Base-by-base conservation (phyloP, 768 basidiomycete species). In the Ramaria sp. region DNA sequence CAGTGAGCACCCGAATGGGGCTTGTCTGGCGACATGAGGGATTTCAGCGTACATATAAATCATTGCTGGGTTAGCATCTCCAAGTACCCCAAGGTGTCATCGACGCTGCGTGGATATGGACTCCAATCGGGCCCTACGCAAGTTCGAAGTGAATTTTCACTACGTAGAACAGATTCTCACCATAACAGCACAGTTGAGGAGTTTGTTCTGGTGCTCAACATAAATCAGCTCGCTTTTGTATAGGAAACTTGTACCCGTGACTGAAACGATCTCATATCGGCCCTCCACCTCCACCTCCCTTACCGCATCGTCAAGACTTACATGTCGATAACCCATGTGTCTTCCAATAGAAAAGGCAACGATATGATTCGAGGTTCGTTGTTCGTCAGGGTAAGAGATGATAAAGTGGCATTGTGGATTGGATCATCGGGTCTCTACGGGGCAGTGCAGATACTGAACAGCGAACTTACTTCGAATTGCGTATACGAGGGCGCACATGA, bases 221-320 rank as follows among this genome's bases (percentile, higher is more conserved):
- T 99, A 98, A 95, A 99, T 98, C 0, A 95, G 91, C 12, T 84
- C 77, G 19, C 88, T 93, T 69, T 97, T 88, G 66, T 97, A 97
- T 72, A 97, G 66, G 70, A 92, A 89, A 65, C 91, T 92, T 0
- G 91, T 93, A 63, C 89, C 77, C 22, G 83, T 68, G 30, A 95
- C 73, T 13, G 64, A 49, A n/a, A 57, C 64, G 1, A 76, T 67
- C 24, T 62, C 62, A 27, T 61, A 60, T 0, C 79, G 79, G 11
- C 68, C 64, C 64, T 91, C 87, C 4, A 97, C 75, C 19, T 84
- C 67, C 17, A n/a, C n/a, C n/a, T n/a, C n/a, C n/a, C 81, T 78
- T 7, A 97, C 72, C 0, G 94, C 91, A 38, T 73, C 70, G 63
- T 87, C 84, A 60, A 98, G 86, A 65, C 96, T 87, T 22, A 75